Evolutionary conservation across 305 asterid species (phyloP).

Genomic region (Solanum hybrid): DNA sequence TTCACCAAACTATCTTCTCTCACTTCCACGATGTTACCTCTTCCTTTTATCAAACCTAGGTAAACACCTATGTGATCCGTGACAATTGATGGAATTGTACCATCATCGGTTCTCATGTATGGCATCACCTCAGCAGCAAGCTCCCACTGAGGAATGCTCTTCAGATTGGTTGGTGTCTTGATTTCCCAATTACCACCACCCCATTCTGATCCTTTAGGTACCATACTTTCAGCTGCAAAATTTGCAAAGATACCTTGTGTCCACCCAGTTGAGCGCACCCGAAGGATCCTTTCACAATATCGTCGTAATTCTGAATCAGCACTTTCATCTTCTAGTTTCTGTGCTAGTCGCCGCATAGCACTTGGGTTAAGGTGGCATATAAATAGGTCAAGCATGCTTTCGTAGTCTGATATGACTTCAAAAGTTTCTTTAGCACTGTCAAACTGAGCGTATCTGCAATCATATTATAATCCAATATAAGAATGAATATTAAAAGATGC

Average conservation of each 20-base stretch:
- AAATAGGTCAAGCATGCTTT: slow-evolving; percentile 94
- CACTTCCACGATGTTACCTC: slow-evolving; percentile 93
- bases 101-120: slow-evolving; percentile 98
- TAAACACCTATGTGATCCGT: slow-evolving; percentile 98
- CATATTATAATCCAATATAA: slow-evolving; percentile 3
- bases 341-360: slow-evolving; percentile 96
- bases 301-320: slow-evolving; percentile 90
- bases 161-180: slow-evolving; percentile 79
- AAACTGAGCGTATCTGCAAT: slow-evolving; percentile 91
- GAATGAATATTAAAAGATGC: neutral
- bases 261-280: slow-evolving; percentile 99
- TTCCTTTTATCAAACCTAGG: slow-evolving; percentile 90
- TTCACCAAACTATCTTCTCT: slow-evolving; percentile 85
- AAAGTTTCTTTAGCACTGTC: slow-evolving; percentile 98
- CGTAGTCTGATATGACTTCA: slow-evolving; percentile 90
- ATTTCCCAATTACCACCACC: slow-evolving; percentile 99
- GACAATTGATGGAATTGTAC: slow-evolving; percentile 82
- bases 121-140: slow-evolving; percentile 99
- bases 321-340: slow-evolving; percentile 87
- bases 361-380: slow-evolving; percentile 99
- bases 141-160: slow-evolving; percentile 98
- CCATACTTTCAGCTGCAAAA: slow-evolving; percentile 99
- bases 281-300: slow-evolving; percentile 88
- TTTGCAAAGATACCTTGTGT: slow-evolving; percentile 99
- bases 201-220: slow-evolving; percentile 99